Evolutionary conservation across 257 asterid genomes (phyloP), one percentile per base, ranked within the genome.

Genomic region (Vinca minor): DNA sequence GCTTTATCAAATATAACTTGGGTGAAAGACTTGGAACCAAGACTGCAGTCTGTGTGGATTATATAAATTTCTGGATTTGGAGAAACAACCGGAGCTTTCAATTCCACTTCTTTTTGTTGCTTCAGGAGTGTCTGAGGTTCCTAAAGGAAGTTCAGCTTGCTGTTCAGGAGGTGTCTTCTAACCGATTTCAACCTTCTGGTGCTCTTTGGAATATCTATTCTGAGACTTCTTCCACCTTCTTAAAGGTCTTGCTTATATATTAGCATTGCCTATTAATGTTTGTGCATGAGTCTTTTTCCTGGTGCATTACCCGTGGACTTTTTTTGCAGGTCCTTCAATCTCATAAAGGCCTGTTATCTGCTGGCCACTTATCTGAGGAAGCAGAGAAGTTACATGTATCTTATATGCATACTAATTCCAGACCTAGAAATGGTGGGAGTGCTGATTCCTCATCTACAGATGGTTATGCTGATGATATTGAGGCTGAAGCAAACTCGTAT

Each of bases 111-210:
- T 25, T 69, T 31, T 53, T 76, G 71, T 31, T 74, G 65, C 73
- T 73, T 62, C 84, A 93, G 99, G 99, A 86, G 78, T 93, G 97
- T 78, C 71, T 93, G 65, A 83, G 70, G 78, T 90, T 89, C 77
- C 69, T 93, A 7, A 93, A 83, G 85, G 97, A 85, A 74, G 82
- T 79, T 68, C 92, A 79, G 73, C 53, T 76, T 66, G 85, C 82
- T 68, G 74, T 71, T 62, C 90, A 82, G 48, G 92, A 84, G 36
- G 80, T 71, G 67, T 79, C 97, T 62, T 62, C 85, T 63, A 79
- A 83, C 74, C 77, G 78, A 62, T 75, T 84, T 73, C 87, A 84
- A n/a, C 82, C 83, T 59, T 64, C 91, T 66, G 76, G 65, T 66
- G 63, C 82, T 54, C 83, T 83, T 52, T 76, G 75, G 83, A 83